These are phyloP conservation scores for Balakata baccata DNA, from an alignment of 345 rosid species.

Conservation along the genomic window DNA sequence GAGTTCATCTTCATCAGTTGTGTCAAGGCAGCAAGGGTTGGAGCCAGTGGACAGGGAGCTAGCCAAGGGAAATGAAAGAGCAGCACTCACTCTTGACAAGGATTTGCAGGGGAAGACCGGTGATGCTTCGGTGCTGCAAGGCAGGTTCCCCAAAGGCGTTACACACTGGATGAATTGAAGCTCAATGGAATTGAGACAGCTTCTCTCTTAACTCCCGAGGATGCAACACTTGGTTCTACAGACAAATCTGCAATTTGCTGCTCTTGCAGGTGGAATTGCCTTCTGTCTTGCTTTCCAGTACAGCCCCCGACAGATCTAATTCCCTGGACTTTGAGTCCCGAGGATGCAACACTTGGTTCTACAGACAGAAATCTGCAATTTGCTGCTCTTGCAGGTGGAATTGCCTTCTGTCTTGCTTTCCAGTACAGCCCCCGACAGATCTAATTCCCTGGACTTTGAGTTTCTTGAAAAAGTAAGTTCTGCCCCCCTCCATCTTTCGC, in stretches of 20 bases:
- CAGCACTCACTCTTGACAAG: slow-evolving; percentile 64
- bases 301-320: slow-evolving; percentile 59
- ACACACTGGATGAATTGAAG: slow-evolving; percentile 78
- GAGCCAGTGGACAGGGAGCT: slow-evolving; percentile 69
- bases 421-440: too few species aligned
- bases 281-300: slow-evolving; percentile 54
- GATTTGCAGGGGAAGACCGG: slow-evolving; percentile 72
- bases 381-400: too few species aligned
- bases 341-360: too few species aligned
- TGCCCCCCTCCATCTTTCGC: background rate
- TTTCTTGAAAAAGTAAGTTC: slow-evolving; percentile 76
- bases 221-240: slow-evolving; percentile 70
- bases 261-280: slow-evolving; percentile 54
- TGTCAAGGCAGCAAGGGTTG: slow-evolving; percentile 38
- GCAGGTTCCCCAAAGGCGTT: slow-evolving; percentile 90
- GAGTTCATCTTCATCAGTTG: slow-evolving; percentile 2
- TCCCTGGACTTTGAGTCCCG: slow-evolving; percentile 65
- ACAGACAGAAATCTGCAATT: too few species aligned
- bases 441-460: slow-evolving; percentile 84
- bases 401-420: too few species aligned
- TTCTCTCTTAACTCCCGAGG: slow-evolving; percentile 75
- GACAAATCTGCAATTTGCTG: slow-evolving; percentile 70
- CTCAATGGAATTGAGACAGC: slow-evolving; percentile 70
- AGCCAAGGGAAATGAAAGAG: slow-evolving; percentile 67
- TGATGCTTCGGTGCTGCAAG: slow-evolving; percentile 82